These are phyloP conservation scores for Spathaspora passalidarum DNA, from an alignment of 805 yeast genomes.

Conservation along the genomic window DNA sequence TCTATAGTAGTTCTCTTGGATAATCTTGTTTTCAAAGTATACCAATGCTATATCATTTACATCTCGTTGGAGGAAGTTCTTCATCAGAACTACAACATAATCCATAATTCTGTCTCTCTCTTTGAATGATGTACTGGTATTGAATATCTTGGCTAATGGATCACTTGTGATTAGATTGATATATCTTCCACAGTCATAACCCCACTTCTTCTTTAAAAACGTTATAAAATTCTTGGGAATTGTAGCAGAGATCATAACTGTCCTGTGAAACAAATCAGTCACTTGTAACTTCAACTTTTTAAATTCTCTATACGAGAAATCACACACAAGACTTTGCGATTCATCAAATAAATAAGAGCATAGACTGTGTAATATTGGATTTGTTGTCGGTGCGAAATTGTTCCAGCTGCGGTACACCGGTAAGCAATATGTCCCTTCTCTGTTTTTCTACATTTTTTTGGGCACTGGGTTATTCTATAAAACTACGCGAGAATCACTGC, in stretches of 20 bases:
- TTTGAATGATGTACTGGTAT: not conserved
- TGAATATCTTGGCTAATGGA: not conserved
- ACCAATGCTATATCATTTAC: not conserved
- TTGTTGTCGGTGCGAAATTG: no score
- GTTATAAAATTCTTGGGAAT: not conserved
- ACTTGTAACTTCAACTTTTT: not conserved
- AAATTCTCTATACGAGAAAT: no score
- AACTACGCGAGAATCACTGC: no score
- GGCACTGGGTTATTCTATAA: no score
- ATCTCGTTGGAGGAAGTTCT: not conserved
- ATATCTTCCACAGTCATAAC: not conserved
- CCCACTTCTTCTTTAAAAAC: not conserved
- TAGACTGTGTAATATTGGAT: no score
- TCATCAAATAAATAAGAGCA: no score
- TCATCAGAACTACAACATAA: not conserved
- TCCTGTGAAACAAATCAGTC: not conserved
- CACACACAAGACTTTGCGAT: no score
- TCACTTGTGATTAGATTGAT: not conserved
- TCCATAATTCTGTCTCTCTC: not conserved
- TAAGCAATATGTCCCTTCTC: no score
- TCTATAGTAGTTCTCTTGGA: not conserved
- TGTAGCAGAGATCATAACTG: not conserved
- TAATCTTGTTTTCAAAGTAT: not conserved
- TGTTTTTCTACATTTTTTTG: no score
- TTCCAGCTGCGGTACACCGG: no score